Evolutionary conservation across 495 filamentous ascomycete genomes (phyloP), one percentile per base, ranked within the genome.

Genomic region (Lichina pygmaea): DNA sequence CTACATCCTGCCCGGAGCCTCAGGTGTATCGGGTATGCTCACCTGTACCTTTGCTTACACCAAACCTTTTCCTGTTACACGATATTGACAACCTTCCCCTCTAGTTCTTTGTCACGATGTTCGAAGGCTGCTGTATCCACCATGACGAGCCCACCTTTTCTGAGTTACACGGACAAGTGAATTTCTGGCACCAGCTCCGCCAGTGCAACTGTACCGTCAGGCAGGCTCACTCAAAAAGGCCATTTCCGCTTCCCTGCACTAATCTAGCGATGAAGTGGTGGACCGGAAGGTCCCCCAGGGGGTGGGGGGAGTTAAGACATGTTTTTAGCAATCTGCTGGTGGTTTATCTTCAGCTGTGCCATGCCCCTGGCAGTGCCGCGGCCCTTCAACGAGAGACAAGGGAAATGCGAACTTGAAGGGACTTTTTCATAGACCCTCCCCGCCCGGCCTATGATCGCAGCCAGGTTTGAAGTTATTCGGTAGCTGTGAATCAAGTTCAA

Each of bases 31-130:
- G 6, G 34, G 42, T 38, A 31, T 51, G 61, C 70, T 52, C 53
- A 91, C 89, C 89, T 95, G 55, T 84, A 97, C n/a, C 62, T 54
- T 61, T 77, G 72, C 61, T 86, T 91, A 49, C 86, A 73, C 89
- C 89, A 97, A 34, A 64, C 65, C 62, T 80, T 89, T 62, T 94
- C 89, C 55, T 93, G 80, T 42, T 79, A 63, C 37, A 97, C 84
- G 9, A 97, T 73, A 56, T 93, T 93, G 52, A 91, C 67, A 55
- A 97, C 92, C 59, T 93, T 81, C 12, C 86, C 89, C 42, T 70
- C 66, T 8, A 93, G 67, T 61, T 81, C 86, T 53, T 83, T 86
- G 31, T 74, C 71, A 43, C 77, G 66, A n/a, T 66, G 69, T 31
- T 72, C 72, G 34, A 77, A 66, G 8, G 71, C 64, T 33, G 66